Base-by-base conservation (phyloP, 2,329 filamentous ascomycete genomes). In the Taxawa tesnikishii region DNA sequence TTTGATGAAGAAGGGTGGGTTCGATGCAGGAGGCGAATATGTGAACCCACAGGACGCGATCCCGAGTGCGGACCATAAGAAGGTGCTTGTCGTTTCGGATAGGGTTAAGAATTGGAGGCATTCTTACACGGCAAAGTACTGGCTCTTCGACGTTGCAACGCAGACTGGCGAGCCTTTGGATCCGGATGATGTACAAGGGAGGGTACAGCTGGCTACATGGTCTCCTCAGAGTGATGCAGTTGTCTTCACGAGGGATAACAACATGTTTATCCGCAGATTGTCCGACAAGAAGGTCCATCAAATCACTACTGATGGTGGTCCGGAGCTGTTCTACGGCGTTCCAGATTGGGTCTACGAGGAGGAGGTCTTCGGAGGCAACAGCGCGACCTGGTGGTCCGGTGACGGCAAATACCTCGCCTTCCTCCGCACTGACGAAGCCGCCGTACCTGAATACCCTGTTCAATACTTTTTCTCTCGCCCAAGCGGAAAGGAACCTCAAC, bases 321-420 rank as follows among this genome's bases (percentile, higher is more conserved):
- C 75, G 1, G 76, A 96, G 45, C 74, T 90, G 38, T 98, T 98
- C 57, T 94, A 98, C 47, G 90, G 90, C 12, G 75, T 94, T 13
- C 90, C 90, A 1, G 92, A 98, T 54, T 98, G 90, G 90, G 90
- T 96, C 0, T 94, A 93, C 48, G 83, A 92, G 50, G 75, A 80
- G 46, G 84, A 93, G 54, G 83, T 93, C 3, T 83, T 96, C 40
- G 56, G 64, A 10, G 79, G 73, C 2, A 81, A 83, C 44, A 83
- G 73, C 39, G 88, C 83, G 4, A 92, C 87, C 1, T 98, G 92
- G 90, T 98, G 87, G 87, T 88, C 84, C 19, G 70, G 78, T 21
- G 83, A 92, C 52, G 90, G 87, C 31, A 79, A 84, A 46, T 93
- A 82, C 51, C 60, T 98, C 37, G 84, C 90, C 14, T 98, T 94